Conservation (phyloP, 2,329 filamentous ascomycete species). For the Phyllosticta paracitricarpa region DNA sequence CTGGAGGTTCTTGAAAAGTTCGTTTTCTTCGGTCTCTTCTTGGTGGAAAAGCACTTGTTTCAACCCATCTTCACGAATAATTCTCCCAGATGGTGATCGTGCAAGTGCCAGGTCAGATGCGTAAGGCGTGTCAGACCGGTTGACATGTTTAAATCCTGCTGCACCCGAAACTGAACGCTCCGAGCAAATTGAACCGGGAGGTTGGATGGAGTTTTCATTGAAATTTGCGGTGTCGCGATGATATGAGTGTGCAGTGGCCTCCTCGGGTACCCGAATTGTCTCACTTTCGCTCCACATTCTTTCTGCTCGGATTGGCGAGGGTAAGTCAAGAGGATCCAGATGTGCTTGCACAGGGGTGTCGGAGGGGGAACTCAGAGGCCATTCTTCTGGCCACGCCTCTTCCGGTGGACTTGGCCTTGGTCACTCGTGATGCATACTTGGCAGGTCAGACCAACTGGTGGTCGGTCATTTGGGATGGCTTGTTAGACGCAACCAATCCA, state of each 20-base stretch:
- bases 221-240: neutral
- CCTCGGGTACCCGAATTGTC: neutral
- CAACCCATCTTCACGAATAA: neutral
- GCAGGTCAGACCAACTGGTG: neutral
- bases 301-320: neutral
- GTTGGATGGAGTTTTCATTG: neutral
- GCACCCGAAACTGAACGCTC: neutral
- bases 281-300: neutral
- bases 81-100: neutral
- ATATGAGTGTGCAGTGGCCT: neutral
- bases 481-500: neutral
- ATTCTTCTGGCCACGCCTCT: neutral
- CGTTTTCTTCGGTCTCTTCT: neutral
- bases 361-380: neutral
- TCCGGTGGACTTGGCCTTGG: neutral
- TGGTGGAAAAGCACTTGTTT: neutral
- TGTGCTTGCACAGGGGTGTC: neutral
- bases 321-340: neutral
- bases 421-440: neutral
- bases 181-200: neutral
- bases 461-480: neutral
- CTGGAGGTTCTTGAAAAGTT: neutral
- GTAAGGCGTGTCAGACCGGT: slow-evolving; percentile 17
- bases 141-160: slow-evolving; percentile 6
- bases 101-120: slow-evolving; percentile 15